Evolutionary conservation across 2,329 filamentous ascomycete species (phyloP).

Genomic region (Hypoxylon sp.): DNA sequence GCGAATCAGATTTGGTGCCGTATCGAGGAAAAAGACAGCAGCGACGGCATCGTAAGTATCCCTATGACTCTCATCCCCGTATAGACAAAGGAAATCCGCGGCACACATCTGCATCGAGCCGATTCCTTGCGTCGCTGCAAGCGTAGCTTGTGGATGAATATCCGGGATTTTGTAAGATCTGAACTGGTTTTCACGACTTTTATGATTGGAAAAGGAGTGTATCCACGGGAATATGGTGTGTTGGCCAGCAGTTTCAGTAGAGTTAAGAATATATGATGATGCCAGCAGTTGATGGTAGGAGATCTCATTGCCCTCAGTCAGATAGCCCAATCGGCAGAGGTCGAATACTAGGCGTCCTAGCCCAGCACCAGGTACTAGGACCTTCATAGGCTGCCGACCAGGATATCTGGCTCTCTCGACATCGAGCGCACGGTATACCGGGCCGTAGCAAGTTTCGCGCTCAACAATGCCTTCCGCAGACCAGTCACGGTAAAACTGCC

Average conservation of each 20-base stretch:
- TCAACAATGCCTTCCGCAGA: constrained; percentile 80
- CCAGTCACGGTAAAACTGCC: constrained; percentile 97
- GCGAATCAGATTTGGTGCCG: constrained; percentile 89
- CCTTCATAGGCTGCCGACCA: constrained; percentile 62
- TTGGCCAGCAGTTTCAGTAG: constrained; percentile 68
- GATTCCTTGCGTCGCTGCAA: constrained; percentile 55
- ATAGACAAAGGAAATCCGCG: constrained; percentile 92
- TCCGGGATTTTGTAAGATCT: constrained; percentile 82
- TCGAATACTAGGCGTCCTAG: constrained; percentile 92
- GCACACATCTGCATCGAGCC: constrained; percentile 93
- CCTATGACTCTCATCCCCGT: constrained; percentile 72
- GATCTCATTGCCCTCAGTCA: constrained; percentile 91
- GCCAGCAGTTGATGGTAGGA: constrained; percentile 97
- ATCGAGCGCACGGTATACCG: constrained; percentile 75
- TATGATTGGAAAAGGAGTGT: constrained; percentile 88
- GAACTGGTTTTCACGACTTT: constrained; percentile 79
- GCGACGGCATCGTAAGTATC: constrained; percentile 83
- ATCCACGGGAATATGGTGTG: constrained; percentile 88
- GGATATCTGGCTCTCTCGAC: constrained; percentile 56
- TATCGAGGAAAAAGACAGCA: constrained; percentile 96
- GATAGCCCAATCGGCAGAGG: constrained; percentile 78
- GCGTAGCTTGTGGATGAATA: constrained; percentile 73
- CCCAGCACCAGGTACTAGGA: constrained; percentile 91
- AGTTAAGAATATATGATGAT: constrained; percentile 81
- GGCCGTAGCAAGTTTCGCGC: constrained; percentile 80